Evolutionary conservation across 2,329 filamentous ascomycete genomes (phyloP).

Genomic region (Fusarium protoensiforme): DNA sequence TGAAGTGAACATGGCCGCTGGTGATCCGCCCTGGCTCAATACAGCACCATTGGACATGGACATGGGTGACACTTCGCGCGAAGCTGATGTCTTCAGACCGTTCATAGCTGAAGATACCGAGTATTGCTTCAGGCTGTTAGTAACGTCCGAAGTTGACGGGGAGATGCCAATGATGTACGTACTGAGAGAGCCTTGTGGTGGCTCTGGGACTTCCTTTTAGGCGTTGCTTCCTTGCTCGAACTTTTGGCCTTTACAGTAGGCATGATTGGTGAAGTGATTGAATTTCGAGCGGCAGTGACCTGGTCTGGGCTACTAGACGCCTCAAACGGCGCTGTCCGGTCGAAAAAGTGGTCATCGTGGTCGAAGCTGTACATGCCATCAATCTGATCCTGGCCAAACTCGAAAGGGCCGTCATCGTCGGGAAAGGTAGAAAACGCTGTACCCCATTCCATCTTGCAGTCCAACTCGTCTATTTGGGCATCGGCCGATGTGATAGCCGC

Average conservation of each 20-base stretch:
- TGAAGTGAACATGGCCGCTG: constrained; percentile 58
- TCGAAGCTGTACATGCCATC: constrained; percentile 48
- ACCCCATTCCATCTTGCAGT: constrained; percentile 58
- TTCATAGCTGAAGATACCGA: constrained; percentile 63
- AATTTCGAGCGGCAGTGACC: constrained; percentile 33
- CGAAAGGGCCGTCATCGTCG: constrained; percentile 53
- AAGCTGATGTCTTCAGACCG: constrained; percentile 58
- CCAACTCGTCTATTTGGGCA: constrained; percentile 56
- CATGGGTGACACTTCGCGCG: constrained; percentile 66
- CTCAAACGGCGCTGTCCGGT: constrained; percentile 66
- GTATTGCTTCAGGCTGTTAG: constrained; percentile 57
- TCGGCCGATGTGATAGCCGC: constrained; percentile 54
- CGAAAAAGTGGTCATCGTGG: constrained; percentile 58
- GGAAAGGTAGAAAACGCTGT: constrained; percentile 48
- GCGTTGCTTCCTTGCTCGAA: constrained; percentile 41
- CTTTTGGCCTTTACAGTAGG: constrained; percentile 52
- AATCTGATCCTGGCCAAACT: constrained; percentile 45
- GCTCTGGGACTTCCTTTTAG: constrained; percentile 37
- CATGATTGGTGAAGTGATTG: constrained; percentile 58
- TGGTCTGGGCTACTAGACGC: constrained; percentile 67
- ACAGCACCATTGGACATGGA: constrained; percentile 55
- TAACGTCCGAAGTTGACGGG: background rate
- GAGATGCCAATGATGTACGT: constrained; percentile 36
- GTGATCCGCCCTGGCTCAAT: constrained; percentile 64
- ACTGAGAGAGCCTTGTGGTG: constrained; percentile 53